A percentile compares a stretch with the other conserved stretches of the same genome.
Conservation (phyloP, 805 yeast genomes). For the Lipomyces mesembrius region DNA sequence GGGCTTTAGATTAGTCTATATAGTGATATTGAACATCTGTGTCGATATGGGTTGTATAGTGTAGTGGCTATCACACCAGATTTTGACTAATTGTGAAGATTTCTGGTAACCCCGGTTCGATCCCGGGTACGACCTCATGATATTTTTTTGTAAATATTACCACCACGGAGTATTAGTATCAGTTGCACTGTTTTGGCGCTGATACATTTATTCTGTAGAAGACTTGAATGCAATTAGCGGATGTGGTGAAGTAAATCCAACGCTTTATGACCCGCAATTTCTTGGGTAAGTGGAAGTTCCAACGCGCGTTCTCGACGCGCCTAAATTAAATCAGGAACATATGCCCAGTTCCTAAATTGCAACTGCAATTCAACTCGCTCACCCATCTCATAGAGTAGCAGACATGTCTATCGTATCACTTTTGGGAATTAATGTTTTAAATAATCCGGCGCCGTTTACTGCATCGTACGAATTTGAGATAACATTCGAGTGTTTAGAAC, state of each 20-base stretch:
- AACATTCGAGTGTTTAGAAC: constrained; percentile 95
- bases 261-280: too few relatives aligned
- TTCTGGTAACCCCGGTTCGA: constrained; percentile 41
- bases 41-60: constrained; percentile 33
- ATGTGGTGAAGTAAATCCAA: neutral
- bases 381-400: neutral
- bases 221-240: too few relatives aligned
- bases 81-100: constrained; percentile 25
- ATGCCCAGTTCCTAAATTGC: too few relatives aligned
- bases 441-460: constrained; percentile 91
- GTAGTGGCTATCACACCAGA: constrained; percentile 40
- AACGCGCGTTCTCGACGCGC: too few relatives aligned
- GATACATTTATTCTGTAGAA: too few relatives aligned
- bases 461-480: constrained; percentile 96
- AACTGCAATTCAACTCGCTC: too few relatives aligned
- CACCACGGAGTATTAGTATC: too few relatives aligned
- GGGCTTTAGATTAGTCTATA: neutral
- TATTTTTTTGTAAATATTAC: neutral
- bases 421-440: constrained; percentile 86
- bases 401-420: constrained; percentile 45
- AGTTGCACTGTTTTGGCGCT: too few relatives aligned
- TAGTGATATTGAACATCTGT: too few relatives aligned
- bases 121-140: constrained; percentile 41
- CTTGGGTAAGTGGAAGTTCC: neutral
- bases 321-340: too few relatives aligned